Percentiles rank a stretch among this genome's conserved stretches.
phyloP scores from a whole-genome alignment of 306 rosid species.

The Senna tora region DNA sequence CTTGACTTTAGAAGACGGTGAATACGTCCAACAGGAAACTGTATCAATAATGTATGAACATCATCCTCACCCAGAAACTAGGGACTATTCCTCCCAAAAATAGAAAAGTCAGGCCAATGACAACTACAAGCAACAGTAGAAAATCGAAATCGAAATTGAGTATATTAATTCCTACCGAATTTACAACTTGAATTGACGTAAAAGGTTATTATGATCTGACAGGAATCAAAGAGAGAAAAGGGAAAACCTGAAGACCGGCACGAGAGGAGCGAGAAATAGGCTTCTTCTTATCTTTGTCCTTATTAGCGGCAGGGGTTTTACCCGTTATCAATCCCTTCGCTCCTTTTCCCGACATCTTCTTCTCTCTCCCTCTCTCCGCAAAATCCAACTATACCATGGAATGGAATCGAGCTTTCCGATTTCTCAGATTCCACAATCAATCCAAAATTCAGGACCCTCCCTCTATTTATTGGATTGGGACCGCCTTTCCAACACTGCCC shows the following conservation, averaged over 20 bases:
- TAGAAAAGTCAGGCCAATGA: too few species aligned
- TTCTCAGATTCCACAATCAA: not conserved
- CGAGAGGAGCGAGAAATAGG: conserved; percentile 77
- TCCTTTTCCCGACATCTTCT: conserved; percentile 70
- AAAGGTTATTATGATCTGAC: too few species aligned
- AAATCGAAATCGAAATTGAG: too few species aligned
- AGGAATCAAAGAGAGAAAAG: too few species aligned
- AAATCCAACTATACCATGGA: not conserved
- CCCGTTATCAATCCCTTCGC: conserved; percentile 75
- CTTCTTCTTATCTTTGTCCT: conserved; percentile 68
- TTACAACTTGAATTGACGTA: too few species aligned
- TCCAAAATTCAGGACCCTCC: too few species aligned
- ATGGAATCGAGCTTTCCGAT: not conserved
- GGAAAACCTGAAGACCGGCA: conserved; percentile 67
- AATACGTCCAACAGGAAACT: conserved; percentile 81
- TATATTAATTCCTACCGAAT: too few species aligned
- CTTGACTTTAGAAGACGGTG: conserved; percentile 71
- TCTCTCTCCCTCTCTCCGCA: not conserved
- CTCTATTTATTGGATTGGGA: too few species aligned
- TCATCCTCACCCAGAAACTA: not conserved
- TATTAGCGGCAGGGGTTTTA: conserved; percentile 49
- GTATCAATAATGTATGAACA: conserved; percentile 34
- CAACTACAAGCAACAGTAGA: not conserved
- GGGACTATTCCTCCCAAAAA: too few species aligned
- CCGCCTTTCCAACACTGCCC: too few species aligned